A percentile compares a stretch with the other conserved stretches of the same genome.
These are phyloP conservation scores for Tetrapisispora taiwanensis DNA, from an alignment of 805 yeast genomes.

Conservation along the genomic window DNA sequence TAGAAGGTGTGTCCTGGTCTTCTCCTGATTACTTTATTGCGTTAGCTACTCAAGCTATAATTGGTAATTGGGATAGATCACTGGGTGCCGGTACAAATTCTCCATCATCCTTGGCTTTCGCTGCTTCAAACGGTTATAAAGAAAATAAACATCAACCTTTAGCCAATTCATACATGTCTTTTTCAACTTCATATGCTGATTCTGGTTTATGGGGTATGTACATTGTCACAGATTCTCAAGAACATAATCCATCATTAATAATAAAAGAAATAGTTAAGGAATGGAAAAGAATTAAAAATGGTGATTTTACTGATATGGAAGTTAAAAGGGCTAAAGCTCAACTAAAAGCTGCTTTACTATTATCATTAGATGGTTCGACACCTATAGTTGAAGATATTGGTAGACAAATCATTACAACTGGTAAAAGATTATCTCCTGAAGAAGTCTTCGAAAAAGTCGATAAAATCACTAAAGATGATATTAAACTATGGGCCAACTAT, in stretches of 20 bases:
- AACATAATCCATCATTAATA: slow-evolving; percentile 52
- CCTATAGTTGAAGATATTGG: slow-evolving; percentile 97
- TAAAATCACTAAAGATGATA: slow-evolving; percentile 65
- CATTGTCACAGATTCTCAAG: slow-evolving; percentile 67
- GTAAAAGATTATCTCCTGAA: slow-evolving; percentile 42
- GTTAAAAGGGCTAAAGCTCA: slow-evolving; percentile 92
- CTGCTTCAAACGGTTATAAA: slow-evolving; percentile 41
- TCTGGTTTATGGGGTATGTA: slow-evolving; percentile 98
- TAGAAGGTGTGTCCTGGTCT: slow-evolving; percentile 98
- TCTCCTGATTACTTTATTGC: slow-evolving; percentile 93
- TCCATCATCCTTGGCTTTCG: slow-evolving; percentile 71
- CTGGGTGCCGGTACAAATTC: slow-evolving; percentile 73
- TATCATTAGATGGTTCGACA: slow-evolving; percentile 89
- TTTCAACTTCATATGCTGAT: slow-evolving; percentile 93
- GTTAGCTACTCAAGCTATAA: slow-evolving; percentile 88
- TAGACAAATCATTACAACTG: slow-evolving; percentile 92
- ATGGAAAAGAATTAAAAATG: slow-evolving; percentile 78
- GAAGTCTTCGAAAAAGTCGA: slow-evolving; percentile 55
- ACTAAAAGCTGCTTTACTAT: slow-evolving; percentile 79
- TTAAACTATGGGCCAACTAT: slow-evolving; percentile 80
- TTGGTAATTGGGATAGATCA: slow-evolving; percentile 96
- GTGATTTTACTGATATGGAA: slow-evolving; percentile 71
- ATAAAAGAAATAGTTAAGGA: slow-evolving; percentile 71
- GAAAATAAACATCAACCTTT: slow-evolving; percentile 33
- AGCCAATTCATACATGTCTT: slow-evolving; percentile 93